Evolutionary conservation across 495 filamentous ascomycete genomes (phyloP).

Genomic region (Penicillium salamii): DNA sequence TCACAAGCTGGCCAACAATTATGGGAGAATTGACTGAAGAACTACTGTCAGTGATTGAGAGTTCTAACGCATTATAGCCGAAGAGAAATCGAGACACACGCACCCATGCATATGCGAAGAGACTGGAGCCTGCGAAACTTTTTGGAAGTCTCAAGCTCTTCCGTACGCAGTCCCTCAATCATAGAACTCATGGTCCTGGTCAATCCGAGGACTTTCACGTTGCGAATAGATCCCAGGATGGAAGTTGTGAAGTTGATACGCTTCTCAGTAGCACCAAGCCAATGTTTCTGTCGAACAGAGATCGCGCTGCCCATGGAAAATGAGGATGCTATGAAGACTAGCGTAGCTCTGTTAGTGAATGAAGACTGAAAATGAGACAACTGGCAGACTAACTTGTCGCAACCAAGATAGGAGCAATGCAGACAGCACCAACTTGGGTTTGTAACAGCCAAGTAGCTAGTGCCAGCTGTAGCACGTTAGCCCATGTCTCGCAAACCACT

Average conservation of each 20-base stretch:
- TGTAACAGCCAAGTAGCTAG: constrained; percentile 54
- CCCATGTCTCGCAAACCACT: constrained; percentile 52
- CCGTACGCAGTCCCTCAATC: constrained; percentile 8
- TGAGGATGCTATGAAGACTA: constrained; percentile 5
- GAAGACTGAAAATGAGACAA: background rate
- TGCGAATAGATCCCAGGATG: constrained; percentile 18
- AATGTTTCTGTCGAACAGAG: constrained; percentile 42
- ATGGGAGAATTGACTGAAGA: constrained; percentile 18
- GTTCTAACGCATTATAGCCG: no score
- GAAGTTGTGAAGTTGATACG: constrained; percentile 45
- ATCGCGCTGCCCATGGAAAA: constrained; percentile 44
- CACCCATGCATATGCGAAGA: constrained; percentile 13
- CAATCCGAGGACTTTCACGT: constrained; percentile 18
- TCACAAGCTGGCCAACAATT: constrained; percentile 17
- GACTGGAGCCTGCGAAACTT: constrained; percentile 11
- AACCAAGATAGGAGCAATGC: constrained; percentile 48
- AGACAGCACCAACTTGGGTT: constrained; percentile 45
- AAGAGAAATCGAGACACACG: background rate
- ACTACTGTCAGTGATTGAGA: background rate
- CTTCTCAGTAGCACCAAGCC: constrained; percentile 51
- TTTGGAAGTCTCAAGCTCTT: constrained; percentile 16
- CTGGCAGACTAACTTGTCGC: constrained; percentile 34
- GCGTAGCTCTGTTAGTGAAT: background rate
- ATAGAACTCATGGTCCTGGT: constrained; percentile 11
- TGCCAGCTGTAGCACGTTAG: constrained; percentile 49